A percentile compares a stretch with the other conserved stretches of the same genome.
Conservation (phyloP, 768 basidiomycete species). For the Suillus subluteus region DNA sequence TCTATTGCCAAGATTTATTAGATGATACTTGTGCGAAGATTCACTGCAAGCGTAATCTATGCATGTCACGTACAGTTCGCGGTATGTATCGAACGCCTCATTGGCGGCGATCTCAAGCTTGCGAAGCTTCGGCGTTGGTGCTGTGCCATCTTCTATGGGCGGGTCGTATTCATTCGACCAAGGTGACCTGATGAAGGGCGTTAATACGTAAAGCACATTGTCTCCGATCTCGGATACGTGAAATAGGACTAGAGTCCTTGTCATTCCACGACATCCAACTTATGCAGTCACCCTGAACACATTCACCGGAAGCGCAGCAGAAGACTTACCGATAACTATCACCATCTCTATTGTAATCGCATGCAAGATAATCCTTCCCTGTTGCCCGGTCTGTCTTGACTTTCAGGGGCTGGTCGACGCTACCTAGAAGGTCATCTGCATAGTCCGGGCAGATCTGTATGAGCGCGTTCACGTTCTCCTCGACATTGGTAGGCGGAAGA, state of each 20-base stretch:
- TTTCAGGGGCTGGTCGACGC: constrained; percentile 93
- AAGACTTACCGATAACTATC: constrained; percentile 80
- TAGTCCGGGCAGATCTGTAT: constrained; percentile 87
- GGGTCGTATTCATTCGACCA: constrained; percentile 99
- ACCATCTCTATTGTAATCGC: constrained; percentile 92
- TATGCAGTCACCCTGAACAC: not conserved
- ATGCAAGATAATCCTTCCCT: constrained; percentile 89
- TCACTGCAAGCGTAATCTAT: constrained; percentile 1
- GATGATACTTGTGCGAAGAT: constrained; percentile 6
- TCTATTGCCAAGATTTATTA: constrained; percentile 41
- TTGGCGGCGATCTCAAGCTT: constrained; percentile 93
- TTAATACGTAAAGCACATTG: constrained; percentile 16
- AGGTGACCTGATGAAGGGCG: constrained; percentile 69
- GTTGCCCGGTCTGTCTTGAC: constrained; percentile 78
- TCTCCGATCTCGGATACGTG: not conserved
- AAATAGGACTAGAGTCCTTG: not conserved
- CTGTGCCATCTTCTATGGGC: constrained; percentile 85
- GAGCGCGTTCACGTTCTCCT: constrained; percentile 84
- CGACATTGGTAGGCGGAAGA: constrained; percentile 88
- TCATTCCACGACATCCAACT: not conserved
- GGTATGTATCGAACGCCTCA: constrained; percentile 96
- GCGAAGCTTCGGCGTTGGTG: constrained; percentile 81
- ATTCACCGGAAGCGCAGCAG: not conserved
- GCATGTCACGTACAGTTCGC: constrained; percentile 72
- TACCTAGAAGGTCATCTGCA: constrained; percentile 92